Evolutionary conservation across 2,329 filamentous ascomycete species (phyloP), one percentile per base, ranked within the genome.

Genomic region (Fusarium vanettenii): DNA sequence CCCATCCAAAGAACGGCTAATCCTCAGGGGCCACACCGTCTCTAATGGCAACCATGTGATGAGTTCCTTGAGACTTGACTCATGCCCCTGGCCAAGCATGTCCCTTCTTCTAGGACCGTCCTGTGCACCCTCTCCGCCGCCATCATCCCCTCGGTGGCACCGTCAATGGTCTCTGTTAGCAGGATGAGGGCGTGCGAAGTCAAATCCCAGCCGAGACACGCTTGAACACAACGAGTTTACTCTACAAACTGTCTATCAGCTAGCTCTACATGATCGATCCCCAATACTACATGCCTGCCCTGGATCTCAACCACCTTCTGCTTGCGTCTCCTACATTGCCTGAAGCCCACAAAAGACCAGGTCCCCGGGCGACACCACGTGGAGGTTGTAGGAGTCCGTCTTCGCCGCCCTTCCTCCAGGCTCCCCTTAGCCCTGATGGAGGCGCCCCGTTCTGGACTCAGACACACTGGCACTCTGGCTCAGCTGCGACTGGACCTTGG

Each of bases 331-430:
- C 62, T 65, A 65, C 62, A 65, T 65, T 65, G 50, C 62, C 62
- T 65, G 62, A 65, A 65, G 35, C 7, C 48, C 37, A 45, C n/a
- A 18, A 9, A 2, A 48, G 64, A 60, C 64, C 64, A 60, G 64
- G 63, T 66, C 52, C 55, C 63, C 63, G 41, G 63, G 22, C 55
- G 55, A 13, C 63, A 66, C 63, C 63, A 66, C 63, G 63, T 50
- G 63, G 63, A 66, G 63, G 64, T 60, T 66, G 55, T 52, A 66
- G 55, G 41, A 66, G 55, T 66, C 64, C 55, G 64, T 22, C 64
- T 66, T 66, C 64, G 64, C 41, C 64, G 55, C 55, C 31, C 63
- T 31, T 48, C 48, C 48, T 35, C 62, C 27, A 22, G 60, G 39
- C 31, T 52, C n/a, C 25, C 45, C 45, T 22, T 37, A 16, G n/a